phyloP scores from a whole-genome alignment of 2,329 filamentous ascomycete species.

The Aspergillus ibericus region DNA sequence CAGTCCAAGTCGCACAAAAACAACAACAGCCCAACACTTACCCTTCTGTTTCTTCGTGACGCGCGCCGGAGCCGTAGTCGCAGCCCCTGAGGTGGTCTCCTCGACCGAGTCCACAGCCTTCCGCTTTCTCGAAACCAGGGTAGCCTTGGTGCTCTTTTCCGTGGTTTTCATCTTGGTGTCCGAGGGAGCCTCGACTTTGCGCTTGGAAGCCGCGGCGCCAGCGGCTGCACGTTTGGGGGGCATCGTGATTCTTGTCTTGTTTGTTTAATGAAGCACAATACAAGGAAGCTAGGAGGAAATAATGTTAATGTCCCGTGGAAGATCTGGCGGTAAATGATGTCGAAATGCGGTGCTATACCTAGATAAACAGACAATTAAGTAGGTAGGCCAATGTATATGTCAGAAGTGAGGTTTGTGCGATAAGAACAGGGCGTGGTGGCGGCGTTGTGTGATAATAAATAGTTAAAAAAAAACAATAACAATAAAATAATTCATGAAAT shows the following conservation, averaged over 20 bases:
- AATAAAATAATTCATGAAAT: neutral
- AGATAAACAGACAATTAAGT: no score
- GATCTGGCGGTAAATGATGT: neutral
- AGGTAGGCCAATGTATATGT: no score
- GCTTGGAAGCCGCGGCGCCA: neutral
- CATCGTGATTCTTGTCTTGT: neutral
- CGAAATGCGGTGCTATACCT: neutral
- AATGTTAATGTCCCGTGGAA: neutral
- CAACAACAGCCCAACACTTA: neutral
- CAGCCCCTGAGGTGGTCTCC: neutral
- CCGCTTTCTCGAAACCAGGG: slow-evolving; percentile 3
- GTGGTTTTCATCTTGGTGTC: neutral
- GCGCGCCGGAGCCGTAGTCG: neutral
- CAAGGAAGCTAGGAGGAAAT: no score
- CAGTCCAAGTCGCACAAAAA: neutral
- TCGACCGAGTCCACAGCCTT: slow-evolving; percentile 6
- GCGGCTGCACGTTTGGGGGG: slow-evolving; percentile 4
- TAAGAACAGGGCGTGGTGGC: neutral
- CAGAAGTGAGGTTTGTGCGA: neutral
- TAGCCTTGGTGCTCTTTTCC: neutral
- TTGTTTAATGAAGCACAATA: no score
- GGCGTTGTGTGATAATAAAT: neutral
- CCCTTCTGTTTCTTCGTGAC: slow-evolving; percentile 11
- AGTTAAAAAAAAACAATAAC: neutral
- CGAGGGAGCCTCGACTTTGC: neutral